Percentiles rank a stretch among this genome's conserved stretches.
Evolutionary conservation across 2,329 filamentous ascomycete species (phyloP).

Genomic region (Ophiostoma sp.): DNA sequence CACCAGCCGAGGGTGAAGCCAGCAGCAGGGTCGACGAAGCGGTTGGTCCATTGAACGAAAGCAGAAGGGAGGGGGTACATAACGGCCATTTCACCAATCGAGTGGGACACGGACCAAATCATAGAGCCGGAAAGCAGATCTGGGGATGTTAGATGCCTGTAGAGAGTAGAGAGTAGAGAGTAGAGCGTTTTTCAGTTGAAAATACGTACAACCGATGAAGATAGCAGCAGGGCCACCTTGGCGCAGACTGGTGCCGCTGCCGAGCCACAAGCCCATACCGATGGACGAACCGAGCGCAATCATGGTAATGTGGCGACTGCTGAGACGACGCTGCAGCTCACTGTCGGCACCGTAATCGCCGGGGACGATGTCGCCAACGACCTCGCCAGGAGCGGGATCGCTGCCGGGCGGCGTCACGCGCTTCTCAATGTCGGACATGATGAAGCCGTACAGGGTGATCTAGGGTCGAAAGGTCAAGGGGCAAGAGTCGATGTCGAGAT

Average conservation of each 20-base stretch:
- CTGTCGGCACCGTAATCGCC: conserved; percentile 13
- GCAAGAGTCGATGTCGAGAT: neutral
- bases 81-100: conserved; percentile 18
- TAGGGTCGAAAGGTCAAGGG: no score
- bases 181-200: neutral
- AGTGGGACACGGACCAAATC: conserved; percentile 17
- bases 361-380: conserved; percentile 11
- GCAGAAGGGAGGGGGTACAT: conserved; percentile 17
- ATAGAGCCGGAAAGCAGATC: conserved; percentile 15
- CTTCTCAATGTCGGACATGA: conserved; percentile 16
- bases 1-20: conserved; percentile 47
- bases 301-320: conserved; percentile 18
- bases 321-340: conserved; percentile 14
- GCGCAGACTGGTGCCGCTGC: conserved; percentile 15
- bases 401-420: conserved; percentile 2
- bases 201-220: conserved; percentile 13
- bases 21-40: conserved; percentile 41
- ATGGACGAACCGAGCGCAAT: conserved; percentile 19
- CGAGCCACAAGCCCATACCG: conserved; percentile 18
- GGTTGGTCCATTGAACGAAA: conserved; percentile 15
- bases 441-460: neutral
- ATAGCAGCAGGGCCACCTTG: conserved; percentile 19
- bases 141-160: neutral
- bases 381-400: conserved; percentile 7
- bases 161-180: neutral